These are phyloP conservation scores for Chrysochromulina parva DNA, from an alignment of 78 protist species.

Conservation along the genomic window DNA sequence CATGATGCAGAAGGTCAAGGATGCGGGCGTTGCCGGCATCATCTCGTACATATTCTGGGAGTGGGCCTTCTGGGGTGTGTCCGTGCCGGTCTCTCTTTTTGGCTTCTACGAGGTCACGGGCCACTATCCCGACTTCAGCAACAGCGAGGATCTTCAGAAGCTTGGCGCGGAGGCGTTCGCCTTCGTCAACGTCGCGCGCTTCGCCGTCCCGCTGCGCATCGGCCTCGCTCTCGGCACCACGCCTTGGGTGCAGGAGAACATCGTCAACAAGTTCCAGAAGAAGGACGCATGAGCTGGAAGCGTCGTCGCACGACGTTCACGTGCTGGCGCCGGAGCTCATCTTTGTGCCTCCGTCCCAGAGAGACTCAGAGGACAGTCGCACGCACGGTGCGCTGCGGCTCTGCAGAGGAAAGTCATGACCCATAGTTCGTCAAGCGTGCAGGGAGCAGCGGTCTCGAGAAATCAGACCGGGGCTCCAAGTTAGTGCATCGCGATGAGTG, in stretches of 20 bases:
- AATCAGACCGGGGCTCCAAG: too few species aligned
- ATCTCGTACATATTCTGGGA: neutral
- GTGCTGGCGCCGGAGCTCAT: too few species aligned
- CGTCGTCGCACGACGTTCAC: too few species aligned
- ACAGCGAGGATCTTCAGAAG: neutral
- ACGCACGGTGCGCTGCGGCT: too few species aligned
- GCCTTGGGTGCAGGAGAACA: neutral
- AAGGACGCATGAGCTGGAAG: neutral
- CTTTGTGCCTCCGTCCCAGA: too few species aligned
- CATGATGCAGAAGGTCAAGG: neutral
- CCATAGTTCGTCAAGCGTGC: too few species aligned
- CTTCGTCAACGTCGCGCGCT: neutral
- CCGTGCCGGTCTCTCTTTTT: neutral
- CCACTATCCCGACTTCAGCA: neutral
- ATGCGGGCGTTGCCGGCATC: neutral
- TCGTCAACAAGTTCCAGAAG: neutral
- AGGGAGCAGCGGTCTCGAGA: too few species aligned
- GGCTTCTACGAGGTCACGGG: neutral
- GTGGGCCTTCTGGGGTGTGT: neutral
- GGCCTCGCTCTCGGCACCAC: neutral
- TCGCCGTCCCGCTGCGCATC: conserved; percentile 1
- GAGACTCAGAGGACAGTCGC: too few species aligned
- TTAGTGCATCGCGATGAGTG: too few species aligned
- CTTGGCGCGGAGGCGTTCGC: conserved; percentile 6
- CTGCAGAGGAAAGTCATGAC: too few species aligned